These are phyloP conservation scores for Camelina laxa DNA, from an alignment of 345 rosid genomes.

Conservation along the genomic window DNA sequence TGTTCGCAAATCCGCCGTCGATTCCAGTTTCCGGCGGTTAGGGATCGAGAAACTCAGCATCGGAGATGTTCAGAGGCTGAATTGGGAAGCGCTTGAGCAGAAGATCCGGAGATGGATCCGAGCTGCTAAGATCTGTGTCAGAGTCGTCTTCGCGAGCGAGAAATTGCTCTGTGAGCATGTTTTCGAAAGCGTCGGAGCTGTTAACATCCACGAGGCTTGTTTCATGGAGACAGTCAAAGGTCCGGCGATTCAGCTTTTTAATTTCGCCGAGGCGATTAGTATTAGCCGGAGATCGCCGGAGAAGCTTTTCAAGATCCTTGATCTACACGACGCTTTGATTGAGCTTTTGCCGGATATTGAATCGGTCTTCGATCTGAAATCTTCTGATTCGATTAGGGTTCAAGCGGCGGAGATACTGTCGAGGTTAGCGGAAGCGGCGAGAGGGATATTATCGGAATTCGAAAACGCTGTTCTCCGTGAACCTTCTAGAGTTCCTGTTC, in stretches of 20 bases:
- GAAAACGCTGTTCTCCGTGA: constrained; percentile 85
- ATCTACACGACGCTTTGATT: constrained; percentile 81
- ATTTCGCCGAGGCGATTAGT: constrained; percentile 93
- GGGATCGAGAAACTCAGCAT: constrained; percentile 91
- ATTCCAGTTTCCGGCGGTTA: constrained; percentile 64
- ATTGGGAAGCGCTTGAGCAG: constrained; percentile 80
- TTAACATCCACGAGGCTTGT: constrained; percentile 82
- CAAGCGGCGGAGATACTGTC: constrained; percentile 96
- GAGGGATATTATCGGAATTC: constrained; percentile 90
- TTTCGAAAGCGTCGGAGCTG: constrained; percentile 65
- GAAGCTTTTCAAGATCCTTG: constrained; percentile 89
- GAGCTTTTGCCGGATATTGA: constrained; percentile 85
- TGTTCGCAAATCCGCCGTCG: constrained; percentile 84
- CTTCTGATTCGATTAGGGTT: constrained; percentile 73
- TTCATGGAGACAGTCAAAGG: constrained; percentile 96
- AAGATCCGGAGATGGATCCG: constrained; percentile 92
- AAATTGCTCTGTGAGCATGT: constrained; percentile 83
- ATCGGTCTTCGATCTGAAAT: constrained; percentile 73
- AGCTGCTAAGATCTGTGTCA: constrained; percentile 76
- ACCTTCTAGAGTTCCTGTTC: constrained; percentile 80
- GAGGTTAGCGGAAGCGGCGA: constrained; percentile 86
- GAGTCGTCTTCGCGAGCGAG: constrained; percentile 87
- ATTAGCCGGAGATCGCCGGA: constrained; percentile 92
- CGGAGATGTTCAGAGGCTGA: constrained; percentile 90
- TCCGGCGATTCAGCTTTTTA: constrained; percentile 84